Conservation (phyloP, 768 basidiomycete species). For the Kwoniella sp. region DNA sequence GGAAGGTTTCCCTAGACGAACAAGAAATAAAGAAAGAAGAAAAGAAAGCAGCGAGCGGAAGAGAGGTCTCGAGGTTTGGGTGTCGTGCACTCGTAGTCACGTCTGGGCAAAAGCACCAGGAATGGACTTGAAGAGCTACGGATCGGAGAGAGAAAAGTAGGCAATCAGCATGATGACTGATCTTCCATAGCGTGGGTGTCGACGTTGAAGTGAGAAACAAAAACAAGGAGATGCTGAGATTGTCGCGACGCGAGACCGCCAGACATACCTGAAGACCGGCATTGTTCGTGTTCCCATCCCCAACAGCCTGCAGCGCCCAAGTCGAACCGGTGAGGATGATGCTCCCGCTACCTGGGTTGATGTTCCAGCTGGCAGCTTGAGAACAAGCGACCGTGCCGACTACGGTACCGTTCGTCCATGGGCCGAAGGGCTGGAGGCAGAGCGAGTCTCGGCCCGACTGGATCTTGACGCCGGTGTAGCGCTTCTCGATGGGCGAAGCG, state of each 20-base stretch:
- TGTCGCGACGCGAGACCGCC: too few species aligned
- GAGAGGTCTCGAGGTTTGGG: too few species aligned
- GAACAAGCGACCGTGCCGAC: constrained; percentile 12
- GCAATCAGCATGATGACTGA: constrained; percentile 1
- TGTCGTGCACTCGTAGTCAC: too few species aligned
- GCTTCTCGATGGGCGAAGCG: constrained; percentile 15
- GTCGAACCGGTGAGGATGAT: constrained; percentile 16
- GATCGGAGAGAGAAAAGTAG: neutral
- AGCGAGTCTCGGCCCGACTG: constrained; percentile 11
- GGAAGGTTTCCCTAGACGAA: too few species aligned
- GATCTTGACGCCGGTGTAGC: constrained; percentile 22
- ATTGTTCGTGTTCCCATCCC: constrained; percentile 16
- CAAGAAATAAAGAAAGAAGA: too few species aligned
- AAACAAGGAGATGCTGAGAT: too few species aligned
- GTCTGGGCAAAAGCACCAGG: constrained; percentile 19
- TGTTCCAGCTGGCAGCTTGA: constrained; percentile 23
- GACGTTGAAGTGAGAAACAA: too few species aligned
- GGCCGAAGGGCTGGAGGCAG: constrained; percentile 8
- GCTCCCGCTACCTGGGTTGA: constrained; percentile 22
- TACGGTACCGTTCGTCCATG: constrained; percentile 5
- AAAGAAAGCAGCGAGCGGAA: too few species aligned
- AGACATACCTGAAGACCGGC: constrained; percentile 9
- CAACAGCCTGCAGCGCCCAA: constrained; percentile 23
- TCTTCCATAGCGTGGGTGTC: too few species aligned
- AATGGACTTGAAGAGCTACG: constrained; percentile 3